Evolutionary conservation across 768 basidiomycete genomes (phyloP), one percentile per base, ranked within the genome.

Genomic region (Rubroboletus satanas): DNA sequence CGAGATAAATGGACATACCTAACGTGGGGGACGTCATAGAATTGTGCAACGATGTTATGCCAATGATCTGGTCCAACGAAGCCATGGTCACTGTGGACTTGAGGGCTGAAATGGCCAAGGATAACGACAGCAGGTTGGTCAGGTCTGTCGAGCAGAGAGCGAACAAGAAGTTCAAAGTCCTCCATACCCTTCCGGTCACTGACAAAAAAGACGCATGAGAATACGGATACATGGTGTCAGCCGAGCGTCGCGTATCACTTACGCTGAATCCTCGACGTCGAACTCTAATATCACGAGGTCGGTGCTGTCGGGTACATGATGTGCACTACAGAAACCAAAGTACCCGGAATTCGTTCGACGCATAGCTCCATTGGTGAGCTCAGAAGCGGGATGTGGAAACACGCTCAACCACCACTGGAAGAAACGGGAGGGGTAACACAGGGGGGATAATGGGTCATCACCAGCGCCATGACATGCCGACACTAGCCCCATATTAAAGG

Each of bases 311-410:
- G 96, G 96, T 11, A 98, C 78, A 67, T 99, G 96, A 62, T 97
- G 95, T 1, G 82, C 80, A 62, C 84, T 90, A 78, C 96, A 99
- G 75, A 86, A 98, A 9, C 88, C 90, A 76, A 95, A 99, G 74
- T 99, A 99, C 11, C 85, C 88, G 1, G 94, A 93, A 71, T 89
- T 88, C 21, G 95, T 94, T 47, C 86, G 85, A 15, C 93, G 81
- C 81, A 95, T 89, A 4, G 96, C 96, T 35, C 96, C 96, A 71
- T 99, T 99, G 28, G 96, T 99, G 62, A 99, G 82, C 70, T 98
- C 95, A 11, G 95, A 93, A 2, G 94, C 95, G 0, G 96, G 96
- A 71, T 99, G 93, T 0, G 96, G 97, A 74, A 99, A 99, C n/a
- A 98, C 83, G 51, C 78, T 81, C 73, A 95, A 93, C 91, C 96